These are phyloP conservation scores for Neofusicoccum cordaticola DNA, from an alignment of 2,329 filamentous ascomycete species.

Conservation along the genomic window DNA sequence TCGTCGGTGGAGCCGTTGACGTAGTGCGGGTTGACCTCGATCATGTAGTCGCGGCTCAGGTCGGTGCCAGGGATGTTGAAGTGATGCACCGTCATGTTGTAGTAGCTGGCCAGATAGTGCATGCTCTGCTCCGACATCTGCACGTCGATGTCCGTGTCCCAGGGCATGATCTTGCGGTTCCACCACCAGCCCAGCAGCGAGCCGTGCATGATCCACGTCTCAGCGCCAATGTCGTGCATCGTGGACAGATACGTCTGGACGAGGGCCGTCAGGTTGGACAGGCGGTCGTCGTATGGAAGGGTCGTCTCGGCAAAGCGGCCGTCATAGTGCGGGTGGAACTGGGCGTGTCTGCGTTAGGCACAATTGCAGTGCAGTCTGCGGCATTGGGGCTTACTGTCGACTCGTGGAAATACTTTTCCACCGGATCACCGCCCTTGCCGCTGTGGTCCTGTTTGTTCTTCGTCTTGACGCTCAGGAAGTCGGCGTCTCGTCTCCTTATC, in stretches of 20 bases:
- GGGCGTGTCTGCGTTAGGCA: slow-evolving; percentile 18
- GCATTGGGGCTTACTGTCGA: slow-evolving; percentile 22
- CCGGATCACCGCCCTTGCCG: slow-evolving; percentile 21
- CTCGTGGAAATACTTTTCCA: slow-evolving; percentile 36
- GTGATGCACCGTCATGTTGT: slow-evolving; percentile 60
- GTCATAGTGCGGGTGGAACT: slow-evolving; percentile 57
- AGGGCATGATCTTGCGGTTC: slow-evolving; percentile 60
- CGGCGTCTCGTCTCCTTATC: slow-evolving; percentile 18
- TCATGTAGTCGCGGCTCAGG: slow-evolving; percentile 44
- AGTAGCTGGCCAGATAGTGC: slow-evolving; percentile 55
- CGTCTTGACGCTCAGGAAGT: slow-evolving; percentile 22
- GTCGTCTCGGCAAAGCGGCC: slow-evolving; percentile 51
- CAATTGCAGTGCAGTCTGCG: neutral
- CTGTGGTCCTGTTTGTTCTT: slow-evolving; percentile 23
- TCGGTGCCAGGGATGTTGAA: slow-evolving; percentile 33
- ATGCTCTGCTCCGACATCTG: slow-evolving; percentile 57
- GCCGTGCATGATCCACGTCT: slow-evolving; percentile 65
- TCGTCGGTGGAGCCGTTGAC: slow-evolving; percentile 44
- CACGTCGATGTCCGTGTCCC: slow-evolving; percentile 61
- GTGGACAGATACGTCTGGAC: slow-evolving; percentile 56
- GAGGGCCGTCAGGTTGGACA: slow-evolving; percentile 49
- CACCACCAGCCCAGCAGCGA: slow-evolving; percentile 62
- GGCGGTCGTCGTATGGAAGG: slow-evolving; percentile 48
- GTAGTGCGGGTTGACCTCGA: slow-evolving; percentile 60
- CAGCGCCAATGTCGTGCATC: slow-evolving; percentile 55